phyloP scores from a whole-genome alignment of 768 basidiomycete species.

The Tricholoma terreum region DNA sequence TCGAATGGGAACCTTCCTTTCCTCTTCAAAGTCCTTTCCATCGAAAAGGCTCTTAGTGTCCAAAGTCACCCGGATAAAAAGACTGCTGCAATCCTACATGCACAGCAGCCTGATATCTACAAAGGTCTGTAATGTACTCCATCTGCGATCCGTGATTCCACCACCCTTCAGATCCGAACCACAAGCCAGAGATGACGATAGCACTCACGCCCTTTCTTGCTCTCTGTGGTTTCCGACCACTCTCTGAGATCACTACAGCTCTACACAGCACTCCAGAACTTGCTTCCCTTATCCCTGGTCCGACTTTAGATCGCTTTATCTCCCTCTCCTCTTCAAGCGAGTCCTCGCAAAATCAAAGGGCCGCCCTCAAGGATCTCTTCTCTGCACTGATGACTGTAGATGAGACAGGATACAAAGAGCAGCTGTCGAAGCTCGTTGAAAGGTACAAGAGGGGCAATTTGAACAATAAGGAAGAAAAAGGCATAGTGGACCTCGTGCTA shows the following conservation, averaged over 20 bases:
- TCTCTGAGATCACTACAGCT: slow-evolving; percentile 63
- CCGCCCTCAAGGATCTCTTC: slow-evolving; percentile 74
- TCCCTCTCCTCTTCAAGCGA: slow-evolving; percentile 40
- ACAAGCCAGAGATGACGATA: slow-evolving; percentile 99
- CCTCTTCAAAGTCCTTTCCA: slow-evolving; percentile 89
- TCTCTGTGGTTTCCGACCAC: slow-evolving; percentile 90
- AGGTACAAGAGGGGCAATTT: slow-evolving; percentile 54
- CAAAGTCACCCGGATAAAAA: slow-evolving; percentile 90
- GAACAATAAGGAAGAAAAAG: slow-evolving; percentile 38
- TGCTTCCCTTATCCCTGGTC: slow-evolving; percentile 58
- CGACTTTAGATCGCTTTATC: slow-evolving; percentile 52
- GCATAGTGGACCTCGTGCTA: slow-evolving; percentile 61
- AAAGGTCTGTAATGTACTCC: slow-evolving; percentile 54
- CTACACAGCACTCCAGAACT: slow-evolving; percentile 76
- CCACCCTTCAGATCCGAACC: slow-evolving; percentile 73
- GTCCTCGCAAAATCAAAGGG: slow-evolving; percentile 43
- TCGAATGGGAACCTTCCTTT: slow-evolving; percentile 76
- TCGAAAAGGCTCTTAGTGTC: slow-evolving; percentile 85
- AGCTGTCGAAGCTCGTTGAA: slow-evolving; percentile 54
- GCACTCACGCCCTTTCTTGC: slow-evolving; percentile 89
- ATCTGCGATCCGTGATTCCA: neutral
- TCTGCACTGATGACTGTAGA: slow-evolving; percentile 82
- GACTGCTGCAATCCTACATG: slow-evolving; percentile 69
- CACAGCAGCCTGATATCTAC: slow-evolving; percentile 76
- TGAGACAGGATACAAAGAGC: slow-evolving; percentile 42